Percentiles rank a stretch among this genome's conserved stretches.
Conservation (phyloP, 164 flowering plant species). For the Liquidambar formosana region DNA sequence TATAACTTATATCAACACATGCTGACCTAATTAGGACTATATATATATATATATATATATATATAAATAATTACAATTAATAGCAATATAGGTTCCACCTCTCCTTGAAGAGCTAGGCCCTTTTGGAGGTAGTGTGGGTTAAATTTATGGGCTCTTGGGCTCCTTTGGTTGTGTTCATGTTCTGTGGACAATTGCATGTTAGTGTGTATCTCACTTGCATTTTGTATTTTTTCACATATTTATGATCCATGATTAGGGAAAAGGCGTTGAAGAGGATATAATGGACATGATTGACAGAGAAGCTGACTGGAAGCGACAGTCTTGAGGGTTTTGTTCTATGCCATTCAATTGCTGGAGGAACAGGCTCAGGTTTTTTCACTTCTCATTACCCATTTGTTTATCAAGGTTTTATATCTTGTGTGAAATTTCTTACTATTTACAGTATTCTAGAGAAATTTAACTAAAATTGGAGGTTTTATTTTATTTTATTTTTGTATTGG, state of each 20-base stretch:
- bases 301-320: conserved; percentile 99
- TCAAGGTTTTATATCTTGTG: not conserved
- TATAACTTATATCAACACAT: no score
- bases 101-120: no score
- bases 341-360: conserved; percentile 99
- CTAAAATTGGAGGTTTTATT: not conserved
- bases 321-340: conserved; percentile 99
- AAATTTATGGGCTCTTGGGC: no score
- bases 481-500: not conserved
- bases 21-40: no score
- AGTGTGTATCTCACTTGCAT: not conserved
- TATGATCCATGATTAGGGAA: conserved; percentile 56
- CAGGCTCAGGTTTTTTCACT: conserved; percentile 84
- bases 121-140: no score
- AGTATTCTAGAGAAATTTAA: not conserved
- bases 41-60: no score
- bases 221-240: not conserved
- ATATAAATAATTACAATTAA: no score
- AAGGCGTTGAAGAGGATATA: conserved; percentile 91
- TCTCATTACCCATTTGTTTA: not conserved
- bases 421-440: not conserved
- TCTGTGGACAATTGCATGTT: no score
- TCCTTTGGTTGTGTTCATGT: no score
- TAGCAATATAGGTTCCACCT: no score
- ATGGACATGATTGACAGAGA: conserved; percentile 99